phyloP scores from a whole-genome alignment of 192 early-diverging fungal species.

The Backusella psychrophila region DNA sequence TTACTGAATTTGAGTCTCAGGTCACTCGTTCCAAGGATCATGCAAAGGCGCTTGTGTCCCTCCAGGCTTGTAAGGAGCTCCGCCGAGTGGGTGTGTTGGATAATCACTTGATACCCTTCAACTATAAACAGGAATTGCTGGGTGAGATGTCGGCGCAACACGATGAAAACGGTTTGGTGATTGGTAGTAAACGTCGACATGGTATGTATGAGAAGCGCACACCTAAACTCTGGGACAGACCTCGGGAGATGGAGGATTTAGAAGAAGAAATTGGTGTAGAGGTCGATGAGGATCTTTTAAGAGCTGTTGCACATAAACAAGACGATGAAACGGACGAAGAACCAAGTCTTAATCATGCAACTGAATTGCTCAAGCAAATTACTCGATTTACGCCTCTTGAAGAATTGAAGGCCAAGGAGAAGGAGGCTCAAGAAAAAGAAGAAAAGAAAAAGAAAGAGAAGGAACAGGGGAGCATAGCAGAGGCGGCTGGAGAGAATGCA shows the following conservation, averaged over 20 bases:
- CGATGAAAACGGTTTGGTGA: conserved; percentile 28
- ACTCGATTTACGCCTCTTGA: background rate
- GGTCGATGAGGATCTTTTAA: conserved; percentile 11
- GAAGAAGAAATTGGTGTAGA: conserved; percentile 7
- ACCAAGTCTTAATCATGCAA: background rate
- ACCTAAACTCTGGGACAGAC: conserved; percentile 42
- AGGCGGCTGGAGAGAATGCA: background rate
- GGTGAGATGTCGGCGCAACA: conserved; percentile 19
- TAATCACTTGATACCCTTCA: conserved; percentile 65
- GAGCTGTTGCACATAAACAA: background rate
- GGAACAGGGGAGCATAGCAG: background rate
- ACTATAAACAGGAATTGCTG: conserved; percentile 22
- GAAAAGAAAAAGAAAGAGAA: background rate
- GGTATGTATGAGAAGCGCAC: conserved; percentile 26
- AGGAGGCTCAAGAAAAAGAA: background rate
- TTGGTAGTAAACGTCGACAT: conserved; percentile 31
- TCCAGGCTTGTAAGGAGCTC: conserved; percentile 69
- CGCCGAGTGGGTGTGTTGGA: conserved; percentile 68
- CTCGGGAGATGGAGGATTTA: background rate
- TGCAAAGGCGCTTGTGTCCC: conserved; percentile 70
- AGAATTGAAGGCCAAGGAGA: background rate
- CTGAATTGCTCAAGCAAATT: background rate
- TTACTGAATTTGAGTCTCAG: conserved; percentile 51
- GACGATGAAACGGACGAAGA: background rate
- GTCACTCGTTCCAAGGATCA: conserved; percentile 51